These are phyloP conservation scores for Fomitopsis serialis DNA, from an alignment of 768 basidiomycete species.

Conservation along the genomic window DNA sequence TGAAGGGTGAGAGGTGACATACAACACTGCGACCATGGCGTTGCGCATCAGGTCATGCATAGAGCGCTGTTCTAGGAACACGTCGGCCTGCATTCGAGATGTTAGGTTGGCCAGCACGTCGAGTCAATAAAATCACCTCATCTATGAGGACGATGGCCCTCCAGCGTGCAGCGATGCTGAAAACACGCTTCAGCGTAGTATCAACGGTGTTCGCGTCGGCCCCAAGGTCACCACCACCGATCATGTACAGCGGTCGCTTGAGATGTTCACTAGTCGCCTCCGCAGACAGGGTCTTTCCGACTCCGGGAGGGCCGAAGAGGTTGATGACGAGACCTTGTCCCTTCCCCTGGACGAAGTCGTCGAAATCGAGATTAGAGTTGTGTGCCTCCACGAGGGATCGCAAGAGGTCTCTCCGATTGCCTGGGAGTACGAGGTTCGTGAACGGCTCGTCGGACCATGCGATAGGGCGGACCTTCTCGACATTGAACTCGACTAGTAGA, in stretches of 20 bases:
- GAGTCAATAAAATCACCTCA: constrained; percentile 13
- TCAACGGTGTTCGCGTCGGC: constrained; percentile 27
- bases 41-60: constrained; percentile 61
- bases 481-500: constrained; percentile 50
- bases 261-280: background rate
- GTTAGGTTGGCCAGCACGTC: background rate
- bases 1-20: background rate
- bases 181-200: constrained; percentile 21
- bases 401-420: constrained; percentile 23
- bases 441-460: constrained; percentile 29
- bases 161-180: constrained; percentile 29
- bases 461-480: constrained; percentile 47
- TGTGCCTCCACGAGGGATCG: constrained; percentile 23
- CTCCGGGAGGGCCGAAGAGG: constrained; percentile 27
- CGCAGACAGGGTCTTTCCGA: constrained; percentile 10
- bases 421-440: constrained; percentile 26
- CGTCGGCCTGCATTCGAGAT: constrained; percentile 38
- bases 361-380: constrained; percentile 13
- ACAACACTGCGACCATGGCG: constrained; percentile 65
- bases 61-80: constrained; percentile 67
- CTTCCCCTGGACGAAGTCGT: constrained; percentile 32
- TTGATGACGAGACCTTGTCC: constrained; percentile 30
- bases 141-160: constrained; percentile 30
- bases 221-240: constrained; percentile 31
- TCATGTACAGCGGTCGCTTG: constrained; percentile 27